Base-by-base conservation (phyloP, 768 basidiomycete genomes). In the Tylopilus rubrobrunneus region DNA sequence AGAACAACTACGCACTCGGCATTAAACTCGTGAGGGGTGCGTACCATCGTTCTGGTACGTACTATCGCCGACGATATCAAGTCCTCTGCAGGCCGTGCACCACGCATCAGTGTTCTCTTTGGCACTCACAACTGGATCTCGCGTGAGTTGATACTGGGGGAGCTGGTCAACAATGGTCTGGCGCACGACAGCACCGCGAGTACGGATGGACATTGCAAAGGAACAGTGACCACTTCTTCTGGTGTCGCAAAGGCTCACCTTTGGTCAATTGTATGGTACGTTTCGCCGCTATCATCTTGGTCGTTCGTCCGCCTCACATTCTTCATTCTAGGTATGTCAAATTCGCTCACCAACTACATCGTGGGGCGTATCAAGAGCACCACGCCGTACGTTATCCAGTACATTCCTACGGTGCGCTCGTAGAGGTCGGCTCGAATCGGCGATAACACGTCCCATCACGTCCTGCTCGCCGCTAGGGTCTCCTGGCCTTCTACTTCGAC, bases 11-110 rank as follows among this genome's bases (percentile, higher is more conserved):
- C 65, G 76, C 87, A 0, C 78, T 96, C 0, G 94, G 94, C 10
- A 84, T 92, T 51, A 98, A 97, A 70, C 86, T 98, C 46, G 94
- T 97, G 29, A 83, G 94, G 23, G 94, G 94, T 0, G 94, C 94
- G 3, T 98, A 98, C 68, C 91, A 94, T 62, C 77, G 83, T 81
- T 15, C 74, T 93, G 17, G 66, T 92, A 5, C 68, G 68, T 11
- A 76, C 77, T 0, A 73, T 93, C 34, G 73, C 76, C 4, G 73
- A 75, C 10, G 85, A 87, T 62, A 66, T 86, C 34, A 58, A 27
- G 59, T 56, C 51, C 12, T 58, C 62, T 47, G 19, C 52, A 23
- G 45, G 48, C 15, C 55, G n/a, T 31, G 15, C 51, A n/a, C 56
- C 62, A 15, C 61, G 48, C 34, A 45, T 94, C 14, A 87, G 81